These are phyloP conservation scores for Carex littledalei DNA, from an alignment of 176 grass and related monocot genomes.

Conservation along the genomic window DNA sequence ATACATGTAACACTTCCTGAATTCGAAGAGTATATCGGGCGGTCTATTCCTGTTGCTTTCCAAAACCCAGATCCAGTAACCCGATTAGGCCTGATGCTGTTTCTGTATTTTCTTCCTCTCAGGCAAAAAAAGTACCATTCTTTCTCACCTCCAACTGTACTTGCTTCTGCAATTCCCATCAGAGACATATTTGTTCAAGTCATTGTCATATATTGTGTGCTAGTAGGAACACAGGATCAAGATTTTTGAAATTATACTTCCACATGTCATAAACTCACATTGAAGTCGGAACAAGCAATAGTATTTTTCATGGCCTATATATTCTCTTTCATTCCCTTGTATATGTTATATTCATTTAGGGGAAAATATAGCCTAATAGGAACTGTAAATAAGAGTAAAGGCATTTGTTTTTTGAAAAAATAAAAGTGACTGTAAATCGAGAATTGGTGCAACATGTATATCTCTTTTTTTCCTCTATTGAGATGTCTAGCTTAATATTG, in stretches of 20 bases:
- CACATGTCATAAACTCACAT: not conserved
- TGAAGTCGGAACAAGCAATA: not conserved
- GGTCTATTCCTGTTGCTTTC: conserved; percentile 95
- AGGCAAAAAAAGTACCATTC: conserved; percentile 99
- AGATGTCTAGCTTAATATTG: not conserved
- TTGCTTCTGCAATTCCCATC: conserved; percentile 31
- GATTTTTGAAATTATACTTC: not conserved
- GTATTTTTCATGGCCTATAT: not conserved
- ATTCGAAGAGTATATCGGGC: conserved; percentile 54
- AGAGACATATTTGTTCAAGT: not conserved
- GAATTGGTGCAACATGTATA: not conserved
- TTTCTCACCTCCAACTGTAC: conserved; percentile 60
- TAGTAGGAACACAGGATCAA: not conserved
- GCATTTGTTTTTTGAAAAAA: too few species aligned
- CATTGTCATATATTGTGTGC: not conserved
- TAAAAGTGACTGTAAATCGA: not conserved
- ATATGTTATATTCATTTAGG: not conserved
- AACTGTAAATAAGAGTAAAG: not conserved
- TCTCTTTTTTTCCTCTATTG: not conserved
- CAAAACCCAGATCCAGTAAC: conserved; percentile 93
- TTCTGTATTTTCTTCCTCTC: conserved; percentile 89
- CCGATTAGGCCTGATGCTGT: conserved; percentile 94
- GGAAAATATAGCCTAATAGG: not conserved
- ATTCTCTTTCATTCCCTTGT: not conserved
- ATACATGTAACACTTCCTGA: conserved; percentile 36